Evolutionary conservation across 805 yeast species (phyloP), one percentile per base, ranked within the genome.

Genomic region (Kurtzmaniella fragi): DNA sequence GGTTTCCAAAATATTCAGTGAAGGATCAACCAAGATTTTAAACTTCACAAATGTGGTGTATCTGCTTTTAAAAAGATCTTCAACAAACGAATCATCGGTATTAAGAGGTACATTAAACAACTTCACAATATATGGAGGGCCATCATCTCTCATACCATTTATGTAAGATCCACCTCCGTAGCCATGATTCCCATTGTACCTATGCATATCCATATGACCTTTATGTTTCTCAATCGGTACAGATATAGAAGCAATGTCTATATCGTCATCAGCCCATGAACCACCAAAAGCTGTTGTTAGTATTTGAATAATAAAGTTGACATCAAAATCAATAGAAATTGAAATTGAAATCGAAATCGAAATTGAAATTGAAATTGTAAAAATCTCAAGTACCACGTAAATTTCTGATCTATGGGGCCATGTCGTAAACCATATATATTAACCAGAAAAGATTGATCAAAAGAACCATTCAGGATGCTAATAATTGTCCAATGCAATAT

Each of bases 41-140:
- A 77, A 74, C 54, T 81, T 80, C 38, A 68, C 70, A 47, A 64
- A 75, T 28, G 69, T 67, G 41, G 82, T 77, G 51, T 71, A 81
- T 44, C 87, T 69, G 41, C 87, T 77, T 37, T 70, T 65, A 54
- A 84, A 80, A 28, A 84, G 61, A 51, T 82, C 86, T 38, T 67
- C 71, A 15, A 83, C 62, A 37, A 75, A 70, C 37, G 62, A 62
- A 16, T 75, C 70, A 37, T 75, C 69, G 28, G 80, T 70, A 16
- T 70, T 69, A 2, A 75, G 64, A 0, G 89, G 86, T 28, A 84
- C 56, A 43, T 80, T 78, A 5, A 75, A 56, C 39, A 84, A 67
- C 53, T 82, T 83, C 33, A 77, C 76, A 41, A 82, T 82, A 53
- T 69, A 82, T 2, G 90, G 90, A 1, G 85, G 84, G 0, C 70